Base-by-base conservation (phyloP, 805 yeast genomes). In the Candida insectorum region DNA sequence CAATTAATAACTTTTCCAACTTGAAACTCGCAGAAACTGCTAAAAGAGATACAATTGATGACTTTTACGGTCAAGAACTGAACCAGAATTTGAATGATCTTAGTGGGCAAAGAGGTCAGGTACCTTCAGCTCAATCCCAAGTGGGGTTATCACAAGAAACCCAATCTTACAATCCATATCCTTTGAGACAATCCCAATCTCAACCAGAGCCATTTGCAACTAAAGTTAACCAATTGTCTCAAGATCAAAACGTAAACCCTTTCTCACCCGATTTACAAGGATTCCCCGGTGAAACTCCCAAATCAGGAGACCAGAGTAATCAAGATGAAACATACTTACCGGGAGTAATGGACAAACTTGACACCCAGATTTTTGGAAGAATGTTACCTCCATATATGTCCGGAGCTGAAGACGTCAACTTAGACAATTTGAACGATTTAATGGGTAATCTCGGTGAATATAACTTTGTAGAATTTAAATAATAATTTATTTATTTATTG, bases 341-440 rank as follows among this genome's bases (percentile, higher is more conserved):
- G 1, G 93, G 95, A 4, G 81, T 85, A 26, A 82, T 87, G 69
- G 95, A 87, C 54, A 84, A 81, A 44, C 58, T 87, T 29, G 96
- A 87, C 53, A 77, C 85, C 50, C 89, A 85, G 50, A 71, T 87
- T 13, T 87, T 87, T 64, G 96, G 96, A 1, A 63, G 85, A 24
- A 80, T 83, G 43, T 52, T 85, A 30, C 95, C 95, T 2, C 93
- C 95, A 3, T 85, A 84, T 52, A 85, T 85, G 94, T 65, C 79
- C 30, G 68, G 62, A 10, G 33, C 28, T 8, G 35, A 35, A 18
- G 35, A 35, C 7, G 21, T 35, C 14, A 35, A 35, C n/a, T 29
- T 29, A 24, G 30, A 28, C 9, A 33, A 29, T 14, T 29, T 34
- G 18, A 29, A 28, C 26, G 28, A 28, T 11, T 18, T 34, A 2